Conservation (phyloP, 2,329 filamentous ascomycete genomes). For the Trichoderma harzianum region DNA sequence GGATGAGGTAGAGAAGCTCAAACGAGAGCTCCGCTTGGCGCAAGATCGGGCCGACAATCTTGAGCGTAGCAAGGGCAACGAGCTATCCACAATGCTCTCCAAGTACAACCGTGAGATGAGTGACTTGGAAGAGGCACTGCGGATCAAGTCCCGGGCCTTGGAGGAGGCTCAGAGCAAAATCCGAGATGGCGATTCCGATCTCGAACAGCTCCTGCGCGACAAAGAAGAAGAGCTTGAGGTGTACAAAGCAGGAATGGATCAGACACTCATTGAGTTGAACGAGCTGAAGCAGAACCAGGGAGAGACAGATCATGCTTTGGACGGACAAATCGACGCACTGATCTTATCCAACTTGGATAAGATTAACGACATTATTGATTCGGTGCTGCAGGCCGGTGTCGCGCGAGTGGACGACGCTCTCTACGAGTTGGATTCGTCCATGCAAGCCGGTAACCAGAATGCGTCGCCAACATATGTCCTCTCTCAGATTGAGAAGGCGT, state of each 20-base stretch:
- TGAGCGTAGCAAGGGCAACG: conserved; percentile 89
- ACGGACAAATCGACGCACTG: conserved; percentile 87
- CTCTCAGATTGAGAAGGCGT: conserved; percentile 96
- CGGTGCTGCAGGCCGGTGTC: conserved; percentile 88
- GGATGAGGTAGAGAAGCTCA: conserved; percentile 91
- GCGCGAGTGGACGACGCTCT: conserved; percentile 93
- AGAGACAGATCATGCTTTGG: conserved; percentile 74
- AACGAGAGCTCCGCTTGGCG: conserved; percentile 88
- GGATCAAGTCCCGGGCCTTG: conserved; percentile 81
- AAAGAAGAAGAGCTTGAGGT: conserved; percentile 98
- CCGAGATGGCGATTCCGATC: conserved; percentile 77
- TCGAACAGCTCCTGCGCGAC: conserved; percentile 80
- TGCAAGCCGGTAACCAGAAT: conserved; percentile 98
- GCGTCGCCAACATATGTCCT: conserved; percentile 91
- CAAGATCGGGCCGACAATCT: conserved; percentile 88
- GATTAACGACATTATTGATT: conserved; percentile 97
- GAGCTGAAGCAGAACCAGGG: conserved; percentile 75
- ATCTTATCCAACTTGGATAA: conserved; percentile 84
- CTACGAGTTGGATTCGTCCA: conserved; percentile 94
- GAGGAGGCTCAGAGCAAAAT: conserved; percentile 79
- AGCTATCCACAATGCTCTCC: conserved; percentile 88
- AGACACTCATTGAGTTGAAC: conserved; percentile 88
- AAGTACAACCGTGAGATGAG: conserved; percentile 98
- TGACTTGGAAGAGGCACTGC: conserved; percentile 87
- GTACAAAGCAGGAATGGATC: conserved; percentile 97